These are phyloP conservation scores for Flueggea neowawraea DNA, from an alignment of 441 rosid species.

Conservation along the genomic window DNA sequence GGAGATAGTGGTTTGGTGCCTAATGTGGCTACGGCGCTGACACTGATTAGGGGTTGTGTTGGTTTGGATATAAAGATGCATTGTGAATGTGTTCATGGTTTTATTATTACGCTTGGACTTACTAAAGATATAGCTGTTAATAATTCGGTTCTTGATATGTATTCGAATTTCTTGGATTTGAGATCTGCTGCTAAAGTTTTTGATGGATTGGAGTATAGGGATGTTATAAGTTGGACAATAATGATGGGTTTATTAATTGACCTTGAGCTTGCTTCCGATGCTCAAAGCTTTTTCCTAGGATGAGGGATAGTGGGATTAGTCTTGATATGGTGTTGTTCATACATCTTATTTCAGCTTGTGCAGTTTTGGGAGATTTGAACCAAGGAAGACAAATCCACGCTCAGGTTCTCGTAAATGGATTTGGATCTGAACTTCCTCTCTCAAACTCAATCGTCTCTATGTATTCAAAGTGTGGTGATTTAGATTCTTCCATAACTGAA, in stretches of 20 bases:
- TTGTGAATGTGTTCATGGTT: conserved; percentile 26
- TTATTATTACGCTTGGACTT: conserved; percentile 32
- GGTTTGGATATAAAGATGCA: conserved; percentile 22
- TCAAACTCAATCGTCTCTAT: conserved; percentile 34
- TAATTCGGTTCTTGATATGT: conserved; percentile 36
- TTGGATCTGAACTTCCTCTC: conserved; percentile 26
- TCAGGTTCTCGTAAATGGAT: too few relatives aligned
- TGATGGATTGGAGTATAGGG: conserved; percentile 24
- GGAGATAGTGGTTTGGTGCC: conserved; percentile 28
- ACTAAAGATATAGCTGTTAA: conserved; percentile 20
- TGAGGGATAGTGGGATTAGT: conserved; percentile 22
- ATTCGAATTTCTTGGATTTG: conserved; percentile 32
- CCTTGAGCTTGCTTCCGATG: conserved; percentile 27
- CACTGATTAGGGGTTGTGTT: conserved; percentile 22
- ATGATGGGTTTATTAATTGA: conserved; percentile 35
- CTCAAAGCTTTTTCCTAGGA: conserved; percentile 22
- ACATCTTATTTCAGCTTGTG: conserved; percentile 35
- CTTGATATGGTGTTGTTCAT: conserved; percentile 27
- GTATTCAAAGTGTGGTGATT: conserved; percentile 43
- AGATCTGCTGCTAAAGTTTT: conserved; percentile 25
- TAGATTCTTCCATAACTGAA: conserved; percentile 28
- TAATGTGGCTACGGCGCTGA: conserved; percentile 24
- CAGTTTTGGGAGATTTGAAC: conserved; percentile 30
- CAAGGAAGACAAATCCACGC: conserved; percentile 42
- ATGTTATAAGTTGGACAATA: conserved; percentile 41